These are phyloP conservation scores for Globisporangium acanthophoron DNA, from an alignment of 352 stramenopile species.

Conservation along the genomic window DNA sequence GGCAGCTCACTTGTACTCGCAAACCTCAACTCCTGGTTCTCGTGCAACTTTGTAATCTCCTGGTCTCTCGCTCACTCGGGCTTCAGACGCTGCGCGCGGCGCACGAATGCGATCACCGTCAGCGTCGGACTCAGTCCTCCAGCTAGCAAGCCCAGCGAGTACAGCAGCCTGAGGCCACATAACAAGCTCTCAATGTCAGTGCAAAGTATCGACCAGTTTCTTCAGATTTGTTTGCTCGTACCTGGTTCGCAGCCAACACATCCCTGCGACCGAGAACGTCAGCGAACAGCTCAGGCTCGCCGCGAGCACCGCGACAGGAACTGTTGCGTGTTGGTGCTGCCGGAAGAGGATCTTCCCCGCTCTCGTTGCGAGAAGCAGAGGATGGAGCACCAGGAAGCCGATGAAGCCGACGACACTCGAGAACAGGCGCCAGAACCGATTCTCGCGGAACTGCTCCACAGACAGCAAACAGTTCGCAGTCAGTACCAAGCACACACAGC, in stretches of 20 bases:
- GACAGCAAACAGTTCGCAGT: neutral
- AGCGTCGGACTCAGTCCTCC: neutral
- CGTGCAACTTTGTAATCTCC: neutral
- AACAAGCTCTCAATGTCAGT: neutral
- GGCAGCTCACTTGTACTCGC: neutral
- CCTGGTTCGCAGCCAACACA: constrained; percentile 50
- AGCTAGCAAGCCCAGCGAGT: neutral
- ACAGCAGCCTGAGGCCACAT: neutral
- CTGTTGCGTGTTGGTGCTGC: constrained; percentile 9
- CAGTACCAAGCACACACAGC: neutral
- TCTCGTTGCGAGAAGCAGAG: constrained; percentile 16
- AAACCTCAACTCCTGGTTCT: too few species aligned
- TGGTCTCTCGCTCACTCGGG: neutral
- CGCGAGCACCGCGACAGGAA: constrained; percentile 48
- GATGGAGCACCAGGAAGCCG: constrained; percentile 51
- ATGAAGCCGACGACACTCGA: constrained; percentile 58
- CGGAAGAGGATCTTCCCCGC: constrained; percentile 16
- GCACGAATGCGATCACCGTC: neutral
- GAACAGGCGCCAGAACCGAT: constrained; percentile 62
- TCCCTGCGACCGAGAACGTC: constrained; percentile 39
- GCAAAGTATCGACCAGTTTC: neutral
- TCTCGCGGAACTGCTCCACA: constrained; percentile 40
- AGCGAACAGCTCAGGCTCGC: constrained; percentile 37
- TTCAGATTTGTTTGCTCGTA: constrained; percentile 8
- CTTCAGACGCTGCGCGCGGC: neutral